Base-by-base conservation (phyloP, 2,329 filamentous ascomycete genomes). In the Zarea fungicola region DNA sequence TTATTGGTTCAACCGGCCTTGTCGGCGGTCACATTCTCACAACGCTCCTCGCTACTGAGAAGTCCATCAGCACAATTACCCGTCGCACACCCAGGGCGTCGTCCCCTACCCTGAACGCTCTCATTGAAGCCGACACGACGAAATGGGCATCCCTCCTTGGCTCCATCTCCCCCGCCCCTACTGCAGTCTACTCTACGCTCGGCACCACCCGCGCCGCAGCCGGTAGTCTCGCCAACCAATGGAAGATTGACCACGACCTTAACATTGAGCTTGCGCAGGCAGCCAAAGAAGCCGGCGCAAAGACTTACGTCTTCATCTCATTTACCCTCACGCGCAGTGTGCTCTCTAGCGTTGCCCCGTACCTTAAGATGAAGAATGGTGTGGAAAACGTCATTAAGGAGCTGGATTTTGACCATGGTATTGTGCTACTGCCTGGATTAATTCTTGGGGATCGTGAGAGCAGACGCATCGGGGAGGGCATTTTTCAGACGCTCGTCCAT, bases 211-310 rank as follows among this genome's bases (percentile, higher is more conserved):
- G 83, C 42, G 85, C 74, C 0, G 75, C 76, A 11, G 90, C 89
- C 1, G 91, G 91, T 53, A 76, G 85, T 50, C 70, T 95, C 55
- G 84, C 82, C 23, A 82, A 84, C 53, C 92, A 96, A 69, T 86
- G 89, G 71, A 87, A 87, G 62, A 87, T 96, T 55, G 92, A 96
- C 70, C 81, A 90, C 62, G 89, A 93, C 61, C 74, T 96, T 36
- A 95, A 95, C 67, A 66, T 95, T 42, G 83, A 85, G 55, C 75
- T 95, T 21, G 90, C 88, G 4, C 77, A 78, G 52, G 83, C 85
- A 0, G 89, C 91, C 36, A 88, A 85, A 62, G 77, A 76, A 4
- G 80, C 83, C 1, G 89, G 89, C 29, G 78, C 81, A 10, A 81
- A 81, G 56, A 85, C 84, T 2, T 95, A 86, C 61, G 83, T 96